Percentiles rank a stretch among this genome's conserved stretches.
These are phyloP conservation scores for Amylocystis lapponica DNA, from an alignment of 768 basidiomycete species.

Conservation along the genomic window DNA sequence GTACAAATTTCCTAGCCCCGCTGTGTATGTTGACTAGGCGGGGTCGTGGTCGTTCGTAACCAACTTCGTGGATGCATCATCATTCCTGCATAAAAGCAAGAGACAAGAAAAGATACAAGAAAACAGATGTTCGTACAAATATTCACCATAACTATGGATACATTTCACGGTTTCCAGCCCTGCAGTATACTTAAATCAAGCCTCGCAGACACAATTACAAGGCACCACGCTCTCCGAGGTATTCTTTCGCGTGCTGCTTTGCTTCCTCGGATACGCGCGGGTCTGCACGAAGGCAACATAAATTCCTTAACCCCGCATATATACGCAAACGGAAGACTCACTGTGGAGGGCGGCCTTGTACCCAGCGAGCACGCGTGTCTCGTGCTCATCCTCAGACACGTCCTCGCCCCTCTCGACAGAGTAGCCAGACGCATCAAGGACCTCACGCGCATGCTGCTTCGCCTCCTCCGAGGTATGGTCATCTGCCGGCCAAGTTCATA, in stretches of 20 bases:
- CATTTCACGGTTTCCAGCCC: not conserved
- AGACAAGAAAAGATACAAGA: not conserved
- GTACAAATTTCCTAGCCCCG: too few species aligned
- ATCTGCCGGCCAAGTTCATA: slow-evolving; percentile 25
- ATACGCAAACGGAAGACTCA: slow-evolving; percentile 20
- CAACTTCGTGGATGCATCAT: too few species aligned
- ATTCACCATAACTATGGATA: not conserved
- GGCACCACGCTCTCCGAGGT: slow-evolving; percentile 28
- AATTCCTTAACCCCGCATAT: not conserved
- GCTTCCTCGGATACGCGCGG: slow-evolving; percentile 42
- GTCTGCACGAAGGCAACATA: slow-evolving; percentile 25
- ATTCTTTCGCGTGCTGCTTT: slow-evolving; percentile 42
- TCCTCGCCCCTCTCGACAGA: slow-evolving; percentile 23
- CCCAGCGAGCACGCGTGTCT: slow-evolving; percentile 44
- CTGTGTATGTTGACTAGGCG: too few species aligned
- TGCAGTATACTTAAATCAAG: not conserved
- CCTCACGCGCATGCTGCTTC: slow-evolving; percentile 49
- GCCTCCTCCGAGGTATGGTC: slow-evolving; percentile 41
- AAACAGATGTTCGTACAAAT: not conserved
- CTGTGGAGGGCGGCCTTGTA: slow-evolving; percentile 53
- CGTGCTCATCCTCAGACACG: slow-evolving; percentile 33
- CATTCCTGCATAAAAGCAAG: too few species aligned
- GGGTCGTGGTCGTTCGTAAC: too few species aligned
- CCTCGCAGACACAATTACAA: slow-evolving; percentile 1
- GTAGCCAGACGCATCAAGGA: slow-evolving; percentile 42